Base-by-base conservation (phyloP, 2,329 filamentous ascomycete species). In the Botrytis galanthina region DNA sequence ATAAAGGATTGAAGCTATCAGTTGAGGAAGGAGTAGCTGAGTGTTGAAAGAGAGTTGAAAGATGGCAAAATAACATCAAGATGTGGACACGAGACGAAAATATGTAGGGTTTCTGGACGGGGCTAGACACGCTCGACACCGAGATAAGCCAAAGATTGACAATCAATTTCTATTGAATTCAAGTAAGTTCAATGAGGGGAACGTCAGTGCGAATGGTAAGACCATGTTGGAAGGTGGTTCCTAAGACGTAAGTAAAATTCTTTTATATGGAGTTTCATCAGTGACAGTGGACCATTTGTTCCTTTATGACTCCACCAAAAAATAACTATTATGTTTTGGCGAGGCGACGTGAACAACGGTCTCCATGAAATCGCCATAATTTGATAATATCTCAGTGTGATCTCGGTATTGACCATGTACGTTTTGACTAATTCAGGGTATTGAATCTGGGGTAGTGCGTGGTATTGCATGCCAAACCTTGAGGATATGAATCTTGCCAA, bases 311-410 rank as follows among this genome's bases (percentile, higher is more conserved):
- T 51, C 63, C 44, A 32, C 46, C 12, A 10, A 37, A 32, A 37
- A 67, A 42, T 64, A 72, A 46, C 29, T 59, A 72, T 72, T 68
- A 72, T 54, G 70, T 72, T 72, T 72, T 72, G 46, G n/a, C 70
- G 61, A 72, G 26, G 18, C 22, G 64, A 68, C 48, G 48, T 48
- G 46, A 67, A 9, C 22, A 51, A 67, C 29, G 20, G 44, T 67
- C 63, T 51, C 63, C 63, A 67, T 54, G 22, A 67, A 39, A 6
- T 67, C 32, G 20, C 48, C 44, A 67, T 67, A 9, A 54, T 51
- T 54, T 51, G 63, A 46, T 3, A 39, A 39, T 51, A 20, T 51
- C 39, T 8, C 29, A 39, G 18, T 26, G 63, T 14, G 63, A 54
- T 67, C 29, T 51, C 22, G 32, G 32, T 54, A 39, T 37, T 37